phyloP scores from a whole-genome alignment of 306 rosid genomes.

The Ziziphus jujuba region DNA sequence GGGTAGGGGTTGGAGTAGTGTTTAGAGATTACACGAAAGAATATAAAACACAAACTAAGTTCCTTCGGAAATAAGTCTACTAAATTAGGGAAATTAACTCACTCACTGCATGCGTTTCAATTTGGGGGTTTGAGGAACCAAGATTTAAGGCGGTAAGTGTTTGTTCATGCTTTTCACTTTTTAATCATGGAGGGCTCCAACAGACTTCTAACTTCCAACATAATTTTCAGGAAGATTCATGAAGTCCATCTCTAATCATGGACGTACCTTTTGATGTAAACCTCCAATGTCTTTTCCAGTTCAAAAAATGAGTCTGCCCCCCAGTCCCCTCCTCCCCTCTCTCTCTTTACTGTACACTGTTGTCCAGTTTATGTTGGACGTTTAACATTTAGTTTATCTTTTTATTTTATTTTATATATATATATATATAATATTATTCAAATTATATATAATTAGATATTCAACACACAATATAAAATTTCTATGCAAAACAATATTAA shows the following conservation, averaged over 20 bases:
- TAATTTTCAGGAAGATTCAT: constrained; percentile 29
- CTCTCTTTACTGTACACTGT: too few relatives aligned
- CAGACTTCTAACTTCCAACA: constrained; percentile 27
- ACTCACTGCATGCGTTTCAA: constrained; percentile 11
- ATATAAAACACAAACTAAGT: background rate
- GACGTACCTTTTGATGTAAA: constrained; percentile 7
- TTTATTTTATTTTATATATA: too few relatives aligned
- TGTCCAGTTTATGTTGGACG: too few relatives aligned
- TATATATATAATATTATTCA: too few relatives aligned
- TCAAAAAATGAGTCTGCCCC: too few relatives aligned
- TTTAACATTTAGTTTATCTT: too few relatives aligned
- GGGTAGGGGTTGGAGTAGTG: background rate
- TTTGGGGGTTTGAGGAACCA: constrained; percentile 9
- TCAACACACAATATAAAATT: too few relatives aligned
- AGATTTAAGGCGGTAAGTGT: constrained; percentile 13
- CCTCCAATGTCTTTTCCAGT: constrained; percentile 13
- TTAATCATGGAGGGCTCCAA: constrained; percentile 15
- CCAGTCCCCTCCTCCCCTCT: too few relatives aligned
- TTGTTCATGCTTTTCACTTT: constrained; percentile 15
- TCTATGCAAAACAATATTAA: too few relatives aligned
- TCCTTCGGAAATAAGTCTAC: constrained; percentile 1
- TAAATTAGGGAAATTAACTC: constrained; percentile 10
- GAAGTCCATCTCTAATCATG: constrained; percentile 1
- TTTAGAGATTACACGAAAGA: background rate
- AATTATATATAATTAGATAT: too few relatives aligned